Percentiles rank a stretch among this genome's conserved stretches.
Conservation (phyloP, 108 stramenopile genomes). For the Conticribra weissflogii region DNA sequence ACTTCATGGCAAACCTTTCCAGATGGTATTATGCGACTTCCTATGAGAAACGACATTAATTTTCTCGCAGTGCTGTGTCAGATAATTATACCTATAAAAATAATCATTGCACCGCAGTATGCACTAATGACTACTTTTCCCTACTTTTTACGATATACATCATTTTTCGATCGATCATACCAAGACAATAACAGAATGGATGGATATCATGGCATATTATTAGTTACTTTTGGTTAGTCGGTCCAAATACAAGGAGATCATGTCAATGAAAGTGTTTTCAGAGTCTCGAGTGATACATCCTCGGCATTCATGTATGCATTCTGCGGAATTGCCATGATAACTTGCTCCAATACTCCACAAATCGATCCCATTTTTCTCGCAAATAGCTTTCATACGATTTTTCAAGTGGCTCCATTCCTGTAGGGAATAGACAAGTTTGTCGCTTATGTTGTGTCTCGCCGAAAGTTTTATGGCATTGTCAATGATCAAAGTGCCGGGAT, state of each 20-base stretch:
- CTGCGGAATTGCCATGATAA: conserved; percentile 8
- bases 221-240: neutral
- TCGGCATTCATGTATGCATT: conserved; percentile 1
- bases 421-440: conserved; percentile 14
- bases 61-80: too few relatives aligned
- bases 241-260: conserved; percentile 5
- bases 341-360: conserved; percentile 31
- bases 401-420: conserved; percentile 19
- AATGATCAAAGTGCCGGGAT: conserved; percentile 10
- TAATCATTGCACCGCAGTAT: too few relatives aligned
- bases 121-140: too few relatives aligned
- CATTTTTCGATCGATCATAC: too few relatives aligned
- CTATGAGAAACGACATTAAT: too few relatives aligned
- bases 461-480: neutral
- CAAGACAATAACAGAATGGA: too few relatives aligned
- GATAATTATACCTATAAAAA: too few relatives aligned
- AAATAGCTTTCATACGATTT: conserved; percentile 20
- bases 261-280: conserved; percentile 24
- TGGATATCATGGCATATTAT: too few relatives aligned
- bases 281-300: conserved; percentile 10
- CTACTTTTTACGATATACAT: too few relatives aligned
- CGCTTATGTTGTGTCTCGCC: neutral
- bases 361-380: conserved; percentile 9
- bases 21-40: too few relatives aligned
- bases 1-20: too few relatives aligned